phyloP scores from a whole-genome alignment of 202 grass and related monocot species.

The Schoenoplectus triqueter region DNA sequence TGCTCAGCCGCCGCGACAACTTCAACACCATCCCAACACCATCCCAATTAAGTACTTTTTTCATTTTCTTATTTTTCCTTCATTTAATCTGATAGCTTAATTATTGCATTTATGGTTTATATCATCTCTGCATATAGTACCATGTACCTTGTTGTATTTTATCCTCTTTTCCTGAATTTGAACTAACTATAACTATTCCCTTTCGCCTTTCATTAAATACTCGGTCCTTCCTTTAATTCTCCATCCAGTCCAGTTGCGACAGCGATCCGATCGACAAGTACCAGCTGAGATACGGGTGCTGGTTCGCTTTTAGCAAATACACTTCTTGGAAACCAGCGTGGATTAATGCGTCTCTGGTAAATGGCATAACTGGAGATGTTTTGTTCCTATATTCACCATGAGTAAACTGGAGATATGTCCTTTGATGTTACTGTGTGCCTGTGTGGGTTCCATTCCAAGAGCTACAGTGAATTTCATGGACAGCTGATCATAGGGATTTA shows the following conservation, averaged over 20 bases:
- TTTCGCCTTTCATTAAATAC: background rate
- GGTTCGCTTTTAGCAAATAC: constrained; percentile 42
- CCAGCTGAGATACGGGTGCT: constrained; percentile 45
- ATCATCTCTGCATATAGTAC: background rate
- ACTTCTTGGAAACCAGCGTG: constrained; percentile 51
- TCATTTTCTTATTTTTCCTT: background rate
- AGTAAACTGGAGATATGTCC: background rate
- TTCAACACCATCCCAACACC: background rate
- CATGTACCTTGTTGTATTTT: constrained; percentile 7
- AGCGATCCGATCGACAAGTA: constrained; percentile 30
- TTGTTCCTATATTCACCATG: background rate
- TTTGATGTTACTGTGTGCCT: background rate
- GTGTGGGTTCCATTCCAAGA: background rate
- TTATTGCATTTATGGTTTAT: constrained; percentile 27
- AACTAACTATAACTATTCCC: constrained; percentile 12
- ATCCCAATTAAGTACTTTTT: background rate
- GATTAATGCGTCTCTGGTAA: background rate
- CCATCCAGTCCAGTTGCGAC: constrained; percentile 27
- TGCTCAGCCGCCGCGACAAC: background rate
- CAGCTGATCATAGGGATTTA: background rate
- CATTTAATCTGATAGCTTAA: background rate
- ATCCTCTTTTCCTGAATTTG: background rate
- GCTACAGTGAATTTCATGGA: constrained; percentile 28
- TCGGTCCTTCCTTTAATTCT: background rate
- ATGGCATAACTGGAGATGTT: background rate